phyloP scores from a whole-genome alignment of 148 eudicot genomes.

The Arbutus unedo region DNA sequence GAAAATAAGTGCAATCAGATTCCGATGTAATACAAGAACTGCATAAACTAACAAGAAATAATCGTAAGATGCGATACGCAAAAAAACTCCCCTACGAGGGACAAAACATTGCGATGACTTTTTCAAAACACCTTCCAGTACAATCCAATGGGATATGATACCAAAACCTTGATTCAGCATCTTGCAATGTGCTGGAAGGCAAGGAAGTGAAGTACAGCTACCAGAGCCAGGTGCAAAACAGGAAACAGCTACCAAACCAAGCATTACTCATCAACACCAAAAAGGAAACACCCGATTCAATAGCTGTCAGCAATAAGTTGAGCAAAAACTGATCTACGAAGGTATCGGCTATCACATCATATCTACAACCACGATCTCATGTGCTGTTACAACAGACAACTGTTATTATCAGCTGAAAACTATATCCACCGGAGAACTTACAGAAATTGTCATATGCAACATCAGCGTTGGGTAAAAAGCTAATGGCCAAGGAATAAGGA shows the following conservation, averaged over 20 bases:
- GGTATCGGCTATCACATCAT: constrained; percentile 28
- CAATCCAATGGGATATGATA: not conserved
- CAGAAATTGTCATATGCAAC: constrained; percentile 5
- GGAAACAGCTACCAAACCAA: constrained; percentile 29
- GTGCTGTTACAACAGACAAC: constrained; percentile 40
- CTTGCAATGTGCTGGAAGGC: constrained; percentile 2
- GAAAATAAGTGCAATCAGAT: not conserved
- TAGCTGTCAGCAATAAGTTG: constrained; percentile 20
- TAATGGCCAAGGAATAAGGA: constrained; percentile 8
- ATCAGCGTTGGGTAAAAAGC: not conserved
- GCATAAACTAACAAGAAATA: not conserved
- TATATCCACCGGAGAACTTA: not conserved
- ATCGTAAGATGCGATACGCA: not conserved
- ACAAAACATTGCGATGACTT: not conserved
- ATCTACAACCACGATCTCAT: constrained; percentile 49
- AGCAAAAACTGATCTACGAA: constrained; percentile 25
- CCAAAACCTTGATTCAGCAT: constrained; percentile 13
- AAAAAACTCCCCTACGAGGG: not conserved
- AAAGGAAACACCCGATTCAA: constrained; percentile 10
- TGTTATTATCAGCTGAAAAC: constrained; percentile 34
- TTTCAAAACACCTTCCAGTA: not conserved
- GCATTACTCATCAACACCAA: constrained; percentile 16
- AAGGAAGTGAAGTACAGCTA: not conserved
- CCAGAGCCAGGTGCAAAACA: constrained; percentile 10
- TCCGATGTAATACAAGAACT: not conserved